Conservation (phyloP, 495 filamentous ascomycete species). For the Parathielavia hyrcaniae region DNA sequence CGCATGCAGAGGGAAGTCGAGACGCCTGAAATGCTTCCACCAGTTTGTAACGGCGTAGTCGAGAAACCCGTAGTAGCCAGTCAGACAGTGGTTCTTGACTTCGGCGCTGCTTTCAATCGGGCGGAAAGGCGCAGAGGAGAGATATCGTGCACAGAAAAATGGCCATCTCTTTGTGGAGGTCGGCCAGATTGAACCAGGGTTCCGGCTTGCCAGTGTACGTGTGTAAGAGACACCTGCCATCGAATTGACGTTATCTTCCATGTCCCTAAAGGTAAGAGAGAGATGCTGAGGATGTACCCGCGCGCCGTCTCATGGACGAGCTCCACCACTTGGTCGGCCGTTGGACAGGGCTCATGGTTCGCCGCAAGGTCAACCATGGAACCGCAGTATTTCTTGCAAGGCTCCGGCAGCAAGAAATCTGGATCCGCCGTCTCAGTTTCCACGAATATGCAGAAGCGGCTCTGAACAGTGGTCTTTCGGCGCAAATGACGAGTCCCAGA, state of each 20-base stretch:
- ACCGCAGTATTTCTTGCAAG: not conserved
- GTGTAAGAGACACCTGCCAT: no score
- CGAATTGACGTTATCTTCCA: no score
- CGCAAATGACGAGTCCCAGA: not conserved
- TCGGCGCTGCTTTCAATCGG: no score
- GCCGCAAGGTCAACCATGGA: not conserved
- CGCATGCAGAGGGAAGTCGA: not conserved
- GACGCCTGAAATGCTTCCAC: conserved; percentile 1
- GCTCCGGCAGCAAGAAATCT: not conserved
- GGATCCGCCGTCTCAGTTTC: not conserved
- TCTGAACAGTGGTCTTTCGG: not conserved
- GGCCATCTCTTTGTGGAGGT: not conserved
- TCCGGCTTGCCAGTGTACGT: no score
- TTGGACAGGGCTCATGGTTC: not conserved
- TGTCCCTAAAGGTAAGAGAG: no score
- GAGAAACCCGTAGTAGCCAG: conserved; percentile 2
- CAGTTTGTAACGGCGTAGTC: not conserved
- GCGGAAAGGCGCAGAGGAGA: not conserved
- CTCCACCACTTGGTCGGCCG: not conserved
- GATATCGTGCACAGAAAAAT: not conserved
- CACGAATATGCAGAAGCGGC: not conserved
- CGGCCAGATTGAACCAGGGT: no score
- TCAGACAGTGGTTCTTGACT: not conserved
- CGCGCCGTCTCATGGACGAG: conserved; percentile 2
- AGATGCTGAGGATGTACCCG: no score